Base-by-base conservation (phyloP, 2,329 filamentous ascomycete species). In the Fusarium albidum region DNA sequence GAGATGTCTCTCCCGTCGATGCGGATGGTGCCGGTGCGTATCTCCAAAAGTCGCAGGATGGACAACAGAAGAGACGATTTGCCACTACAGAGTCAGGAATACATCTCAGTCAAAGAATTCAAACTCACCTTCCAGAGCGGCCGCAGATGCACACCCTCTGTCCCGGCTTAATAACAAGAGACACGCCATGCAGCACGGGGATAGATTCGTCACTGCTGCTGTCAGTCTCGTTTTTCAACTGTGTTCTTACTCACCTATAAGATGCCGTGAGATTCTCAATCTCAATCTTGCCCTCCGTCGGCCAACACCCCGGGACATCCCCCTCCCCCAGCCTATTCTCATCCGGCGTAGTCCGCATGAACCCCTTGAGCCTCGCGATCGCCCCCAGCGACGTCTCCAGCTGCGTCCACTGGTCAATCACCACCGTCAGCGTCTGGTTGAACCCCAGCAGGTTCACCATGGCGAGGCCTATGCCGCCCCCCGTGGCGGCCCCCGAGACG, bases 91-190 rank as follows among this genome's bases (percentile, higher is more conserved):
- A 15, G 8, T 17, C 2, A 2, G 9, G n/a, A 0, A 10, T 3
- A 11, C 1, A 5, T 1, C 0, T 3, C 11, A 14, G 3, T 6
- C 0, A 1, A n/a, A n/a, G n/a, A n/a, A n/a, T n/a, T n/a, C n/a
- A n/a, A 7, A 1, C 15, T 15, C 46, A 52, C 58, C 58, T 61
- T 31, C 81, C 81, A 6, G 77, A 82, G 0, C 80, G 77, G 3
- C 82, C 82, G 44, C 79, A 80, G 6, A 83, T 71, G 6, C 75
- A 80, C 5, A 84, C 69, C 33, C 79, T 81, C 52, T 79, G 72
- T 0, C 79, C 79, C 0, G 75, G 64, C 5, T 63, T 34, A 6
- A 71, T 50, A 0, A 29, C 33, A 2, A 72, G 48, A 6, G 60
- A 61, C 3, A 69, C 39, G 3, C 61, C 40, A 0, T 41, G 41